Evolutionary conservation across 495 filamentous ascomycete genomes (phyloP).

Genomic region (Hamigera avellanea): DNA sequence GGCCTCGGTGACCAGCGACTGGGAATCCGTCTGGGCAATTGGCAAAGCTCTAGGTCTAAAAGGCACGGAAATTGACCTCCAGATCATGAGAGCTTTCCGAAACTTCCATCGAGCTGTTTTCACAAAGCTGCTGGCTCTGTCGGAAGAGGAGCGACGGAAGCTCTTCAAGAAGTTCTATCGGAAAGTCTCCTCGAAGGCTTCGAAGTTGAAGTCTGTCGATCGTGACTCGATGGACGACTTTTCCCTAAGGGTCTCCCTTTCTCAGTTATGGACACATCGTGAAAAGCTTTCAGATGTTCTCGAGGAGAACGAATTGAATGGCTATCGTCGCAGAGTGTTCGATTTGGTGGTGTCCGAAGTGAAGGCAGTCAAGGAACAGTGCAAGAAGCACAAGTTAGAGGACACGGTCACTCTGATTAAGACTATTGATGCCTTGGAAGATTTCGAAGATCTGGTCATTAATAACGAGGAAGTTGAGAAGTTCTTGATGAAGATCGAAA

Average conservation of each 20-base stretch:
- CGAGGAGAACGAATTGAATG: constrained; percentile 20
- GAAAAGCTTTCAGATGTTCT: constrained; percentile 17
- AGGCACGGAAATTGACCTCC: constrained; percentile 26
- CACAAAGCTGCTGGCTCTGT: constrained; percentile 24
- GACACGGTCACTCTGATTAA: constrained; percentile 31
- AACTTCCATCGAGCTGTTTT: constrained; percentile 26
- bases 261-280: constrained; percentile 27
- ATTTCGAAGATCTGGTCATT: constrained; percentile 30
- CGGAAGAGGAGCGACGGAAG: constrained; percentile 22
- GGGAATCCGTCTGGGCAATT: constrained; percentile 29
- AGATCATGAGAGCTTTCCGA: constrained; percentile 32
- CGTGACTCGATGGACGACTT: constrained; percentile 30
- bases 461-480: constrained; percentile 28
- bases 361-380: constrained; percentile 28
- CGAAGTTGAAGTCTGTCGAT: constrained; percentile 25
- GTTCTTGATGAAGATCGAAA: constrained; percentile 27
- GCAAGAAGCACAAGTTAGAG: constrained; percentile 29
- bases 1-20: constrained; percentile 25
- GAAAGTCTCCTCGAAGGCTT: constrained; percentile 20
- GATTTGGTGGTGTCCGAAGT: constrained; percentile 24
- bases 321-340: constrained; percentile 25
- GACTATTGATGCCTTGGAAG: constrained; percentile 32
- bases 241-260: constrained; percentile 27
- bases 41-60: constrained; percentile 24
- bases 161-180: constrained; percentile 27